These are phyloP conservation scores for Penicillium griseofulvum DNA, from an alignment of 2,329 filamentous ascomycete species.

Conservation along the genomic window DNA sequence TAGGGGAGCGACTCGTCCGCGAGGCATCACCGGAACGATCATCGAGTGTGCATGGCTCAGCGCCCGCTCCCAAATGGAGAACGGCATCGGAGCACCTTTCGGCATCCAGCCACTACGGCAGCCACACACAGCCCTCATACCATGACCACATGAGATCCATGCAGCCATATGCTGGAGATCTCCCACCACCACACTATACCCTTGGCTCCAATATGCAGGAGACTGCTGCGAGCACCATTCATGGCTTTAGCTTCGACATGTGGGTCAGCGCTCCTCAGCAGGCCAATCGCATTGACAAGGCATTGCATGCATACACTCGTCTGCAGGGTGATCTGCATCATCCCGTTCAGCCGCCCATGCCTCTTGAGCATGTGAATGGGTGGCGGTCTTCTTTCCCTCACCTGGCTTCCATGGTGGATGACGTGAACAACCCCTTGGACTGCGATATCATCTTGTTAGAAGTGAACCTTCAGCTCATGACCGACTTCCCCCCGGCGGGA, in stretches of 20 bases:
- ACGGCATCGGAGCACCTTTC: slow-evolving; percentile 33
- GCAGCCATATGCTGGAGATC: slow-evolving; percentile 34
- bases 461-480: slow-evolving; percentile 44
- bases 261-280: slow-evolving; percentile 43
- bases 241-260: slow-evolving; percentile 47
- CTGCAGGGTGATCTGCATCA: slow-evolving; percentile 41
- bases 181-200: slow-evolving; percentile 35
- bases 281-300: slow-evolving; percentile 37
- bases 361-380: slow-evolving; percentile 39
- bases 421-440: slow-evolving; percentile 32
- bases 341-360: slow-evolving; percentile 34
- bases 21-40: slow-evolving; percentile 36
- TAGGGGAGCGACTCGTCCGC: slow-evolving; percentile 42
- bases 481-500: slow-evolving; percentile 42
- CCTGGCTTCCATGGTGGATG: slow-evolving; percentile 36
- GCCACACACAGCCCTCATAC: slow-evolving; percentile 27
- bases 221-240: slow-evolving; percentile 28
- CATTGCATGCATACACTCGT: slow-evolving; percentile 46
- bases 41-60: slow-evolving; percentile 30
- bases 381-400: slow-evolving; percentile 46
- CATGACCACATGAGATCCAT: slow-evolving; percentile 32
- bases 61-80: slow-evolving; percentile 33
- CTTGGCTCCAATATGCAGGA: slow-evolving; percentile 36
- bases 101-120: slow-evolving; percentile 30
- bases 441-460: slow-evolving; percentile 48